Percentiles rank a stretch among this genome's conserved stretches.
Conservation (phyloP, 2,329 filamentous ascomycete genomes). For the Byssoonygena ceratinophila region DNA sequence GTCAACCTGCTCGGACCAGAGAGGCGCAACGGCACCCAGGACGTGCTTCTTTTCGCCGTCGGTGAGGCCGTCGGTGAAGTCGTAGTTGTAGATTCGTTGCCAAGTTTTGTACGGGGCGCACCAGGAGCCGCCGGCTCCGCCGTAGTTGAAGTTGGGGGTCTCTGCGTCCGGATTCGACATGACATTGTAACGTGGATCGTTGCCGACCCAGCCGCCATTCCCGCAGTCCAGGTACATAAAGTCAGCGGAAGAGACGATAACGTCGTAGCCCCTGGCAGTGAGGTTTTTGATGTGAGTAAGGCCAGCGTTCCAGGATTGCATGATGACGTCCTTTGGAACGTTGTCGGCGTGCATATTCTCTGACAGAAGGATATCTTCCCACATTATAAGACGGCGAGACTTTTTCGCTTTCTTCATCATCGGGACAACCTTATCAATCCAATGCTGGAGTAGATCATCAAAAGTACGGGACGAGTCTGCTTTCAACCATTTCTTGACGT, state of each 20-base stretch:
- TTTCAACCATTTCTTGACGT: constrained; percentile 42
- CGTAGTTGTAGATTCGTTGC: constrained; percentile 51
- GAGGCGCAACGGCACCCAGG: constrained; percentile 43
- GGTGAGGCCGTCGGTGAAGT: constrained; percentile 44
- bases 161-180: constrained; percentile 41
- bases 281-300: constrained; percentile 44
- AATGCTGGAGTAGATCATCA: constrained; percentile 45
- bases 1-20: constrained; percentile 48
- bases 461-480: constrained; percentile 42
- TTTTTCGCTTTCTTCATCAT: constrained; percentile 37
- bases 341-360: constrained; percentile 35
- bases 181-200: constrained; percentile 48
- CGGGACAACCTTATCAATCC: constrained; percentile 44
- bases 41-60: constrained; percentile 39
- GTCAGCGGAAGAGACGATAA: constrained; percentile 47
- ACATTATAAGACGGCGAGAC: constrained; percentile 47
- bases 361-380: constrained; percentile 45
- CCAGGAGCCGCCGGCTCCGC: constrained; percentile 46
- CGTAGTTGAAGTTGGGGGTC: constrained; percentile 45
- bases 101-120: constrained; percentile 51
- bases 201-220: constrained; percentile 44
- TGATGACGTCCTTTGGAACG: constrained; percentile 43
- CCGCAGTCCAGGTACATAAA: constrained; percentile 51
- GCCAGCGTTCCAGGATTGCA: constrained; percentile 49
- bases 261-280: constrained; percentile 42